These are phyloP conservation scores for Populus tomentosa DNA, from an alignment of 441 rosid genomes.

Conservation along the genomic window DNA sequence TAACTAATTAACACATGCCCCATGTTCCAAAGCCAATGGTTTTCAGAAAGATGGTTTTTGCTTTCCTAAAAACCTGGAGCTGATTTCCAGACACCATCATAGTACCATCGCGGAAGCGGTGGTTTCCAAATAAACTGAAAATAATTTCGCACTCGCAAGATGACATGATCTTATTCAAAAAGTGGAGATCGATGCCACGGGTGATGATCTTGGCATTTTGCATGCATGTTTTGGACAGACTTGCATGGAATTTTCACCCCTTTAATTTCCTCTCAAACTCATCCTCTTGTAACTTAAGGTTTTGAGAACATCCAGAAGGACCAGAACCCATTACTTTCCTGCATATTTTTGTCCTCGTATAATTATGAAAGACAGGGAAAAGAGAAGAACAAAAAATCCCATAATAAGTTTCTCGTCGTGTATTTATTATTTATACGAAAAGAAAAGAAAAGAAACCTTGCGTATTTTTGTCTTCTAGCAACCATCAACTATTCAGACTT, in stretches of 20 bases:
- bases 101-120: too few relatives aligned
- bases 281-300: background rate
- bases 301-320: background rate
- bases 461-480: too few relatives aligned
- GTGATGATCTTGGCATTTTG: background rate
- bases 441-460: too few relatives aligned
- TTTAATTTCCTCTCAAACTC: background rate
- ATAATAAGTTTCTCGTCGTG: too few relatives aligned
- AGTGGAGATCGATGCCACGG: background rate
- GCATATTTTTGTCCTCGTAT: too few relatives aligned
- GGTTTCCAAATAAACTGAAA: too few relatives aligned
- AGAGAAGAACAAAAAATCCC: too few relatives aligned
- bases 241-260: background rate
- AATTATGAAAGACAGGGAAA: too few relatives aligned
- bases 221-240: conserved; percentile 1
- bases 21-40: background rate
- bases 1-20: background rate
- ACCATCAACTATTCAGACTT: too few relatives aligned
- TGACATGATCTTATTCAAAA: background rate
- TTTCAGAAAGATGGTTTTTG: background rate
- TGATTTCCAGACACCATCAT: too few relatives aligned
- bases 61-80: background rate
- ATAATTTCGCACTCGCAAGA: too few relatives aligned
- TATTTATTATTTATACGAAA: too few relatives aligned
- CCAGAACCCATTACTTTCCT: background rate